Evolutionary conservation across 2,329 filamentous ascomycete species (phyloP).

Genomic region (Aspergillus alliaceus): DNA sequence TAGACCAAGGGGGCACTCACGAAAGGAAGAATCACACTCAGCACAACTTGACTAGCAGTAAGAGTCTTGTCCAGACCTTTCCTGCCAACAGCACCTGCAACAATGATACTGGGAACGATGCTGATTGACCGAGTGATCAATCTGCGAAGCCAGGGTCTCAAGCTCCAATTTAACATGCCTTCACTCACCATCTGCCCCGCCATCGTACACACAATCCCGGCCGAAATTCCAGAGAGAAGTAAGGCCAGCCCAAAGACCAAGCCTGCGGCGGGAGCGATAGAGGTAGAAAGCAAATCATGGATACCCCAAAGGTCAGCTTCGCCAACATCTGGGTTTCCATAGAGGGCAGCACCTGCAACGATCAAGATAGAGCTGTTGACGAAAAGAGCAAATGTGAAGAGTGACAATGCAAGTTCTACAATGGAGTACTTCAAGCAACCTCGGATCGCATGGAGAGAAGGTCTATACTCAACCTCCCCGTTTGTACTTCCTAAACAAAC

Average conservation of each 20-base stretch:
- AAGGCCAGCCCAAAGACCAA: conserved; percentile 82
- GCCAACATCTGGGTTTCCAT: conserved; percentile 59
- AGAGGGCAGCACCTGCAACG: conserved; percentile 75
- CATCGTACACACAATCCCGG: conserved; percentile 86
- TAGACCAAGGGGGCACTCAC: conserved; percentile 80
- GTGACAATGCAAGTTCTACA: conserved; percentile 66
- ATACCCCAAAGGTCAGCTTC: conserved; percentile 82
- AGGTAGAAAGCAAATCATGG: conserved; percentile 67
- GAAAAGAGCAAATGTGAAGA: conserved; percentile 82
- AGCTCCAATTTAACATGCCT: conserved; percentile 72
- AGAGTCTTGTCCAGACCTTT: conserved; percentile 70
- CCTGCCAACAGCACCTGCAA: conserved; percentile 74
- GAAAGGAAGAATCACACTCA: conserved; percentile 79
- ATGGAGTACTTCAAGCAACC: conserved; percentile 74
- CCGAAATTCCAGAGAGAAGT: conserved; percentile 75
- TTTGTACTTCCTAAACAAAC: conserved; percentile 34
- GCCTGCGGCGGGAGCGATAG: conserved; percentile 72
- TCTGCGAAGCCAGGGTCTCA: conserved; percentile 75
- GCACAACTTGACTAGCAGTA: conserved; percentile 73
- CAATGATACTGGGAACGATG: conserved; percentile 79
- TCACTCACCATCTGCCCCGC: conserved; percentile 87
- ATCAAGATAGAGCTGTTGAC: conserved; percentile 83
- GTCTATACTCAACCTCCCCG: conserved; percentile 64
- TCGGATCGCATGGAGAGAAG: conserved; percentile 70
- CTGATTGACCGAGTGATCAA: conserved; percentile 76